Base-by-base conservation (phyloP, 257 asterid species). In the Solanum raphanifolium region DNA sequence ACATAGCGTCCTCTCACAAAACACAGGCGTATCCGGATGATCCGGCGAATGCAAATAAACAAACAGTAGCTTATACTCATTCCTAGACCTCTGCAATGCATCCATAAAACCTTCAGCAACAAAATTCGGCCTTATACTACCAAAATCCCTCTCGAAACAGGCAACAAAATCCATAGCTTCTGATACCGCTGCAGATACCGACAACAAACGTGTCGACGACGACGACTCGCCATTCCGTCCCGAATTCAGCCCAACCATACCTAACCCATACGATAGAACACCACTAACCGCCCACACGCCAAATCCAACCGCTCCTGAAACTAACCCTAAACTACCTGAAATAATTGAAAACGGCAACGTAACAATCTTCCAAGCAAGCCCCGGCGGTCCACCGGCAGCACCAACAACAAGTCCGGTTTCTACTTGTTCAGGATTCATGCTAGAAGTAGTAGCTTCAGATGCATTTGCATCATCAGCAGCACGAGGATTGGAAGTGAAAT, bases 41-140 rank as follows among this genome's bases (percentile, higher is more conserved):
- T 97, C 99, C 4, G 98, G 97, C 7, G 99, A 97, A 91, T 97
- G 99, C 94, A 97, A 93, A 91, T 97, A 97, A 31, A 97, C 99
- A 89, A 97, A 97, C 88, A 97, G 68, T 65, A 96, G 92, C 92
- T 96, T 97, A 89, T 92, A 97, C 81, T 91, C 99, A 15, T 91
- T 94, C 85, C 99, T 89, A 13, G 99, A 97, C 95, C 98, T 94
- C 93, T 97, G 98, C 90, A 96, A 88, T 13, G 99, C 98, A 81
- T 97, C 99, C 99, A 94, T 95, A 89, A 96, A 97, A 66, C 98
- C 92, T 88, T 97, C 99, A 8, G 93, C 76, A 4, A 95, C 98
- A 36, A 97, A 97, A 91, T 91, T 93, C 21, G 97, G 99, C 87
- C 93, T 87, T 86, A 12, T 34, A 27, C 92, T 90, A 74, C 98